phyloP scores from a whole-genome alignment of 2,329 filamentous ascomycete genomes.

The Blastomyces silverae region DNA sequence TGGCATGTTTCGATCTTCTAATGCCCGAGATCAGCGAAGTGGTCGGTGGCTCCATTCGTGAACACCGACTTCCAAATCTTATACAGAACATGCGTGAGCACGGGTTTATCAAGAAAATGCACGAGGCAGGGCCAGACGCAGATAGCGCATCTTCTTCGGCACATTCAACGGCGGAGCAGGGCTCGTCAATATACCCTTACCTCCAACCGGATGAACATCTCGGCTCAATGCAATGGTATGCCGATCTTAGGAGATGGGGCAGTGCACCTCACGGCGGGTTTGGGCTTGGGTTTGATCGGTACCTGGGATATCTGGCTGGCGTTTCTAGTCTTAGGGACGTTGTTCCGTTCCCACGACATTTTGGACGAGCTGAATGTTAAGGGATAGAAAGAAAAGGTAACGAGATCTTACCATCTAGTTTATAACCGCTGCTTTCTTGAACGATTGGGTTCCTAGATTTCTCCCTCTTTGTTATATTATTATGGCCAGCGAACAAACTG shows the following conservation, averaged over 20 bases:
- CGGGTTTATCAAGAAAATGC: constrained; percentile 47
- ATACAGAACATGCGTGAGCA: constrained; percentile 63
- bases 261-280: constrained; percentile 88
- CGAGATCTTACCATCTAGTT: not conserved
- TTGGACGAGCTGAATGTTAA: constrained; percentile 49
- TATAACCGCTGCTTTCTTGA: no score
- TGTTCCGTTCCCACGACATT: constrained; percentile 73
- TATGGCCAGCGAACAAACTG: not conserved
- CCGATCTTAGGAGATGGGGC: constrained; percentile 83
- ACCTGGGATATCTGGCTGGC: constrained; percentile 75
- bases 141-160: constrained; percentile 1
- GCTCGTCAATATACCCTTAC: constrained; percentile 31
- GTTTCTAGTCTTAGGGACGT: constrained; percentile 77
- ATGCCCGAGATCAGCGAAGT: constrained; percentile 82
- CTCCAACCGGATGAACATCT: constrained; percentile 36
- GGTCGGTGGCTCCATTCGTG: constrained; percentile 81
- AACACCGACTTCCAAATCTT: constrained; percentile 64
- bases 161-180: constrained; percentile 18
- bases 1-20: constrained; percentile 84
- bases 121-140: constrained; percentile 14
- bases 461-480: not conserved
- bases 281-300: constrained; percentile 79
- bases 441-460: not conserved
- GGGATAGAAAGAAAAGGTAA: no score
- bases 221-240: constrained; percentile 70